These are phyloP conservation scores for Aquilaria malaccensis DNA, from an alignment of 345 rosid species.

Conservation along the genomic window DNA sequence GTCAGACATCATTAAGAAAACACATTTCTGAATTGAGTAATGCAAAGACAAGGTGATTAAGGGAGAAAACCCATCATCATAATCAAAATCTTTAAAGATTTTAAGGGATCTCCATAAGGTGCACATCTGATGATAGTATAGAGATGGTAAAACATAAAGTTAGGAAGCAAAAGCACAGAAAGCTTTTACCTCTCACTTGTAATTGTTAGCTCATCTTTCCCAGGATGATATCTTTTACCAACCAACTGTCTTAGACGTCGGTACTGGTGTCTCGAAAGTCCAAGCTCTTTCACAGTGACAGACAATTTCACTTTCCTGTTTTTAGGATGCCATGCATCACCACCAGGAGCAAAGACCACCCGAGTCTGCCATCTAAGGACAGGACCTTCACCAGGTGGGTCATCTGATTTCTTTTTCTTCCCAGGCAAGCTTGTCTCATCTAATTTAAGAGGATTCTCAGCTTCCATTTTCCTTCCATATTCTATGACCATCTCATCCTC, in stretches of 20 bases:
- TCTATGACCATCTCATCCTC: slow-evolving; percentile 84
- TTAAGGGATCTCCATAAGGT: too few species aligned
- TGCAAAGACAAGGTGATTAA: too few species aligned
- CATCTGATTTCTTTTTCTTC: slow-evolving; percentile 47
- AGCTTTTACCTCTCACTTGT: slow-evolving; percentile 81
- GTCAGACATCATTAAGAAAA: too few species aligned
- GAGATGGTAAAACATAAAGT: too few species aligned
- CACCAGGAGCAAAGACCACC: slow-evolving; percentile 84
- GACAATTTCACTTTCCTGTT: slow-evolving; percentile 88
- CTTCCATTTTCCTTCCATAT: slow-evolving; percentile 57
- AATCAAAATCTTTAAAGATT: too few species aligned
- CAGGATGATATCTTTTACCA: slow-evolving; percentile 89
- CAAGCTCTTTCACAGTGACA: slow-evolving; percentile 91
- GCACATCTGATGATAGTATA: too few species aligned
- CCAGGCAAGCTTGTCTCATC: slow-evolving; percentile 47
- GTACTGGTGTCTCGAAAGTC: slow-evolving; percentile 79
- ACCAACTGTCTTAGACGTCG: slow-evolving; percentile 68
- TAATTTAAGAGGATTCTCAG: slow-evolving; percentile 48
- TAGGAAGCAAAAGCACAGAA: not conserved
- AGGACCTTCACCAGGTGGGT: slow-evolving; percentile 91
- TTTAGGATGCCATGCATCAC: slow-evolving; percentile 99
- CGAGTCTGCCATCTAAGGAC: slow-evolving; percentile 89
- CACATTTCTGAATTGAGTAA: too few species aligned
- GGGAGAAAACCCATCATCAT: too few species aligned
- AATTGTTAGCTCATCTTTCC: slow-evolving; percentile 91